Conservation (phyloP, 441 rosid genomes). For the Adansonia madagascariensis region DNA sequence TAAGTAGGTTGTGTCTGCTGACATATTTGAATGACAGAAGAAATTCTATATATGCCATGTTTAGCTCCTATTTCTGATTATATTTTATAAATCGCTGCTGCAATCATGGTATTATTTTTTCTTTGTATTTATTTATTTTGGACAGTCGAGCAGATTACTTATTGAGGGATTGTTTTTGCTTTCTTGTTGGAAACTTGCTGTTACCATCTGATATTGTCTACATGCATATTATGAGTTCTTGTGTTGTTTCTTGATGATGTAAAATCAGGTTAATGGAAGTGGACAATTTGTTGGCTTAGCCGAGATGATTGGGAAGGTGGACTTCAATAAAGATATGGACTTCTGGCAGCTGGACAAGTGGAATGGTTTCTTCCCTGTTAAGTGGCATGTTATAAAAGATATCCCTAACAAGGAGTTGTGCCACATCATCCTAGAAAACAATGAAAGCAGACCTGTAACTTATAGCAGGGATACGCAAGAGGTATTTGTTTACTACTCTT, state of each 20-base stretch:
- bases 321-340: conserved; percentile 57
- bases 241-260: background rate
- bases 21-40: too few relatives aligned
- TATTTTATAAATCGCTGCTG: background rate
- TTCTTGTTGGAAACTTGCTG: background rate
- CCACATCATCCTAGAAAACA: conserved; percentile 61
- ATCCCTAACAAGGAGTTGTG: conserved; percentile 51
- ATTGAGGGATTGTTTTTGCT: background rate
- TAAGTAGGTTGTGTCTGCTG: background rate
- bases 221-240: background rate
- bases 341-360: conserved; percentile 71
- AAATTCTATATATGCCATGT: background rate
- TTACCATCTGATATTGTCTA: background rate
- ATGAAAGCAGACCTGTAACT: conserved; percentile 60
- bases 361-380: conserved; percentile 60
- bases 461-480: conserved; percentile 62
- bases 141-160: background rate
- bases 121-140: background rate
- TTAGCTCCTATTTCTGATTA: background rate
- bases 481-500: conserved; percentile 32
- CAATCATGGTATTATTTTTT: background rate
- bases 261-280: conserved; percentile 62
- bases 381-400: conserved; percentile 66
- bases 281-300: conserved; percentile 72
- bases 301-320: conserved; percentile 65